Evolutionary conservation across 1,284 basidiomycete genomes (phyloP), one percentile per base, ranked within the genome.

Genomic region (Cronartium ribicola): DNA sequence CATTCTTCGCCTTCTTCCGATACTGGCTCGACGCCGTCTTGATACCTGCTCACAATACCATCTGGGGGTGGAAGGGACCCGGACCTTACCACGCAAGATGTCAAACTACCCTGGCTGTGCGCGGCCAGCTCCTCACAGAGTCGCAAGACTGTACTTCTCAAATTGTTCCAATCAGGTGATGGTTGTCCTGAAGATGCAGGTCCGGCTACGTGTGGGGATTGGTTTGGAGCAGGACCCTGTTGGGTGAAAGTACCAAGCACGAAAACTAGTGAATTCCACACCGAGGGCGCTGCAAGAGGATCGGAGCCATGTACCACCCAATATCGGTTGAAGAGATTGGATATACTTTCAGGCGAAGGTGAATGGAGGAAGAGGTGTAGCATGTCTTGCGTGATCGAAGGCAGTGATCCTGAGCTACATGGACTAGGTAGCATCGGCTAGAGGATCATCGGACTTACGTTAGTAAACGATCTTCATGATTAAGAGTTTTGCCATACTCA

Each of bases 231-330:
- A 62, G 5, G 40, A 59, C 67, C 55, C 48, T 67, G 44, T 20
- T 66, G 71, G n/a, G 40, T 59, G 44, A 61, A 44, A 11, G 62
- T 61, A 20, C 67, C 60, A 36, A 74, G 55, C 17, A 57, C 71
- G 10, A 65, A 41, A 13, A 67, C 40, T 8, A 74, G 51, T 0
- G 71, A 74, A 65, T 74, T 66, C 71, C 71, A 74, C 22, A 74
- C 20, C 17, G 55, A 40, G 14, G 65, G 57, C 62, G 55, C 71
- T 44, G 64, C 65, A n/a, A 66, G 57, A 22, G 66, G 55, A 51
- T 74, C 71, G 17, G 55, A 66, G 22, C 71, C 63, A 51, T 74
- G 48, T 60, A 44, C 71, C 59, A 61, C 57, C 71, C 71, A 74
- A 48, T 60, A 66, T 55, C 67, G 46, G 10, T 44, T 29, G 14